Evolutionary conservation across 495 filamentous ascomycete genomes (phyloP).

Genomic region (Parachaetomium inaequale): DNA sequence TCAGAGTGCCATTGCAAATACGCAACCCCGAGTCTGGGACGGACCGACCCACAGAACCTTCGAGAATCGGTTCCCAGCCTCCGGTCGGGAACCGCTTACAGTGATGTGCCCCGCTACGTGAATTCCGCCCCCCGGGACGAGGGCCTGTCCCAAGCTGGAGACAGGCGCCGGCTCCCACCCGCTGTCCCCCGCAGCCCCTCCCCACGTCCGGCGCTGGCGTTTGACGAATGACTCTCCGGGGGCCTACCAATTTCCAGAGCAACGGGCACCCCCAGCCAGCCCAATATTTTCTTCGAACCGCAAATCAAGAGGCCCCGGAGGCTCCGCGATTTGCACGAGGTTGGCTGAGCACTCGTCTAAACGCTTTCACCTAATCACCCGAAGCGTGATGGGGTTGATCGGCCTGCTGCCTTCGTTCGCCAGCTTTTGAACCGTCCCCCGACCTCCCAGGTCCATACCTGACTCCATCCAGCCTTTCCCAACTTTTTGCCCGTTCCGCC

Average conservation of each 20-base stretch:
- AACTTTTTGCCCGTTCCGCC: constrained; percentile 6
- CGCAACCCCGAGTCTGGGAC: not conserved
- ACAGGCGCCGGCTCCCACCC: constrained; percentile 3
- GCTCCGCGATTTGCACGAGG: constrained; percentile 26
- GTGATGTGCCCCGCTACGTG: constrained; percentile 15
- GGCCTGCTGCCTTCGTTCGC: constrained; percentile 17
- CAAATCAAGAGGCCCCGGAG: constrained; percentile 21
- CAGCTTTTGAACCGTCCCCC: constrained; percentile 19
- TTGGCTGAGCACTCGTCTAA: constrained; percentile 33
- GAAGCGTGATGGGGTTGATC: constrained; percentile 21
- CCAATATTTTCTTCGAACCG: constrained; percentile 32
- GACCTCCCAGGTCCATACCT: too few species aligned
- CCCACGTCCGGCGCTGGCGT: constrained; percentile 6
- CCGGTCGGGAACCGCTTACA: constrained; percentile 15
- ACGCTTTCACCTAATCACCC: constrained; percentile 32
- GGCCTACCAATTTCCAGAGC: constrained; percentile 29
- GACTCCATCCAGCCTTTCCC: constrained; percentile 19
- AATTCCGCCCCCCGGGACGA: constrained; percentile 5
- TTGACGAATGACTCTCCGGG: constrained; percentile 27
- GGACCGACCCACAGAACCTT: constrained; percentile 42
- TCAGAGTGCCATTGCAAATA: too few species aligned
- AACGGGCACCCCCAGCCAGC: constrained; percentile 31
- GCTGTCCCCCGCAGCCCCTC: constrained; percentile 13
- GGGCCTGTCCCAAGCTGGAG: not conserved
- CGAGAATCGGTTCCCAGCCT: constrained; percentile 35